Conservation (phyloP, 2,329 filamentous ascomycete genomes). For the Thielaviopsis cerberus region DNA sequence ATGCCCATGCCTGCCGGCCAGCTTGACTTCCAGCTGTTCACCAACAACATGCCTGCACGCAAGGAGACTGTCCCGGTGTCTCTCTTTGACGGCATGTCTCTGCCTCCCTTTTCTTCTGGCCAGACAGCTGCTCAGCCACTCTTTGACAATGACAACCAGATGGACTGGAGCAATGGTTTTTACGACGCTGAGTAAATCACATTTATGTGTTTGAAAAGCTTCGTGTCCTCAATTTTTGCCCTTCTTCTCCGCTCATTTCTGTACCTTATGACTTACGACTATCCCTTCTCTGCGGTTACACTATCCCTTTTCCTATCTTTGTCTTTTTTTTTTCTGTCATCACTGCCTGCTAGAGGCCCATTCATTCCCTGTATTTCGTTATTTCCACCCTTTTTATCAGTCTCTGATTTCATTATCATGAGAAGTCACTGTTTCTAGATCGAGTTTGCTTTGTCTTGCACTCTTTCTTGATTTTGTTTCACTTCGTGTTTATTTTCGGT, state of each 20-base stretch:
- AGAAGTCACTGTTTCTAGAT: neutral
- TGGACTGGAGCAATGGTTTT: slow-evolving; percentile 25
- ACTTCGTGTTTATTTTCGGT: neutral
- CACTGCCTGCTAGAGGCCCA: neutral
- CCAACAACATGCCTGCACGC: slow-evolving; percentile 16
- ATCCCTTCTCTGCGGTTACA: neutral
- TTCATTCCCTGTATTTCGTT: neutral
- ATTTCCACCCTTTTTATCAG: neutral
- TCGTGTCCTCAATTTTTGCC: neutral
- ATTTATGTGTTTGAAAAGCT: neutral
- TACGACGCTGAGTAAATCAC: slow-evolving; percentile 18
- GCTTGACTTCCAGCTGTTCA: slow-evolving; percentile 48
- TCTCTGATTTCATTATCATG: slow-evolving; percentile 1
- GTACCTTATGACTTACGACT: slow-evolving; percentile 2
- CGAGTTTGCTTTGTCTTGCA: neutral
- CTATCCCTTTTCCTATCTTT: neutral
- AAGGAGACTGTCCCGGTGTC: slow-evolving; percentile 26
- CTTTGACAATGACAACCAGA: slow-evolving; percentile 19
- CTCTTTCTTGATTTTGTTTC: neutral
- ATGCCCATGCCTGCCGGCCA: slow-evolving; percentile 23
- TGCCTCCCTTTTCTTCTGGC: slow-evolving; percentile 31
- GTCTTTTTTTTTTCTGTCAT: neutral
- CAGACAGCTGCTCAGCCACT: slow-evolving; percentile 32
- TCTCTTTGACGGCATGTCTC: slow-evolving; percentile 33
- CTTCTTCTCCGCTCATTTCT: neutral